These are phyloP conservation scores for Apiospora marii DNA, from an alignment of 2,329 filamentous ascomycete species.

Conservation along the genomic window DNA sequence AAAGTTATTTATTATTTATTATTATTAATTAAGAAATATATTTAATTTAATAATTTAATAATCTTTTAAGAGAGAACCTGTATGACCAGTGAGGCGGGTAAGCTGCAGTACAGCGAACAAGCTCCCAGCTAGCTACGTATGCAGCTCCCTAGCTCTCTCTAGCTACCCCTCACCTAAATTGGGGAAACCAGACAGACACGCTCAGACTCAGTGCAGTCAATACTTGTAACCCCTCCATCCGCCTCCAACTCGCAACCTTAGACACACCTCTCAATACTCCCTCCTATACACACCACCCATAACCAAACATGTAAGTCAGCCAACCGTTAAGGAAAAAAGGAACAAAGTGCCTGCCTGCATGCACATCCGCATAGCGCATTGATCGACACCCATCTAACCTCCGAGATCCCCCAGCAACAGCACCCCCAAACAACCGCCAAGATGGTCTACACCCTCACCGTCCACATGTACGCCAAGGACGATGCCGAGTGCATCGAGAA, in stretches of 20 bases:
- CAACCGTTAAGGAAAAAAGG: neutral
- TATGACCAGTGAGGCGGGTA: neutral
- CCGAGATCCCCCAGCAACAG: neutral
- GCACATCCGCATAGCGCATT: neutral
- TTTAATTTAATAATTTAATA: too few species aligned
- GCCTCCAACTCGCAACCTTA: neutral
- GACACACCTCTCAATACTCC: neutral
- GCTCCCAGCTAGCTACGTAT: neutral
- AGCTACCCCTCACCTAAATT: slow-evolving; percentile 21
- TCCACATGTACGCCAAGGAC: slow-evolving; percentile 74
- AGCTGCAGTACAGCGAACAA: neutral
- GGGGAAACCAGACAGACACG: neutral
- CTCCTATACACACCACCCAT: neutral
- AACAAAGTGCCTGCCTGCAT: neutral
- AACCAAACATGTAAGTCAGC: neutral
- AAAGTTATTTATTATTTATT: too few species aligned
- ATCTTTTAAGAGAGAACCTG: too few species aligned
- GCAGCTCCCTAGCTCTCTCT: neutral
- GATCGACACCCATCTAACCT: neutral
- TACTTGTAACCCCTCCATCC: slow-evolving; percentile 2
- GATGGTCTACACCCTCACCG: slow-evolving; percentile 75
- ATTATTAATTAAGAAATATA: too few species aligned
- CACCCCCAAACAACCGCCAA: slow-evolving; percentile 32
- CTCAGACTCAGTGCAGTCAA: neutral
- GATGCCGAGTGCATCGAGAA: slow-evolving; percentile 69